These are phyloP conservation scores for Tricholoma hemisulphureum DNA, from an alignment of 768 basidiomycete species.

Conservation along the genomic window DNA sequence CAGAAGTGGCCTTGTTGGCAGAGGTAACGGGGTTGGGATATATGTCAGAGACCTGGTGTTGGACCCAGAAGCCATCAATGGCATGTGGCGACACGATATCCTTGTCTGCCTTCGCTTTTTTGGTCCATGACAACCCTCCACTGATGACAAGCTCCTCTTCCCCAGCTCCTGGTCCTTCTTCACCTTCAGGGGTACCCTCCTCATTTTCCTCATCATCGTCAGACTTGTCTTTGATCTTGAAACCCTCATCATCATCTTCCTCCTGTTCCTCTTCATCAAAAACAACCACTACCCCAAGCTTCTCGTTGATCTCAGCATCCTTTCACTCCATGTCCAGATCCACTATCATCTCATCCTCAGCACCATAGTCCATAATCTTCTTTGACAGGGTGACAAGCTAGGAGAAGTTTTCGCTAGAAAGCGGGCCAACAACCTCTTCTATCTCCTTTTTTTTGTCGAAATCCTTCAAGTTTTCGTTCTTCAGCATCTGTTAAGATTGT, in stretches of 20 bases:
- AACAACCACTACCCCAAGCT: constrained; percentile 93
- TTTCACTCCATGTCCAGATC: constrained; percentile 81
- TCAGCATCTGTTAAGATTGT: too few relatives aligned
- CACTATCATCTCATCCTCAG: constrained; percentile 74
- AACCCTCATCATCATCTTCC: constrained; percentile 88
- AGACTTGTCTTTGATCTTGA: constrained; percentile 78
- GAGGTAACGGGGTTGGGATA: constrained; percentile 95
- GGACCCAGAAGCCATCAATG: constrained; percentile 98
- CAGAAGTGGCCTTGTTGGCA: constrained; percentile 83
- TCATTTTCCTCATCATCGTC: constrained; percentile 73
- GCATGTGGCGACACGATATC: constrained; percentile 85
- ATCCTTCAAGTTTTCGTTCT: constrained; percentile 86
- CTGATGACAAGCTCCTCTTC: constrained; percentile 81
- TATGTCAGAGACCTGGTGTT: constrained; percentile 85
- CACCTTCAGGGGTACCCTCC: constrained; percentile 44
- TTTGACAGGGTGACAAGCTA: constrained; percentile 83
- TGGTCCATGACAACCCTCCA: constrained; percentile 53
- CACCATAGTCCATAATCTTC: constrained; percentile 95
- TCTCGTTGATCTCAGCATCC: constrained; percentile 91
- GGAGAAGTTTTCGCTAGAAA: constrained; percentile 74
- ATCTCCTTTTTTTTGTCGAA: constrained; percentile 97
- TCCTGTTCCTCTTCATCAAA: constrained; percentile 98
- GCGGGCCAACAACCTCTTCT: constrained; percentile 65
- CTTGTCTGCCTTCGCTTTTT: constrained; percentile 61
- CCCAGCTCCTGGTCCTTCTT: constrained; percentile 43